Conservation (phyloP, 1,284 basidiomycete species). For the Rhodotorula mucilaginosa region DNA sequence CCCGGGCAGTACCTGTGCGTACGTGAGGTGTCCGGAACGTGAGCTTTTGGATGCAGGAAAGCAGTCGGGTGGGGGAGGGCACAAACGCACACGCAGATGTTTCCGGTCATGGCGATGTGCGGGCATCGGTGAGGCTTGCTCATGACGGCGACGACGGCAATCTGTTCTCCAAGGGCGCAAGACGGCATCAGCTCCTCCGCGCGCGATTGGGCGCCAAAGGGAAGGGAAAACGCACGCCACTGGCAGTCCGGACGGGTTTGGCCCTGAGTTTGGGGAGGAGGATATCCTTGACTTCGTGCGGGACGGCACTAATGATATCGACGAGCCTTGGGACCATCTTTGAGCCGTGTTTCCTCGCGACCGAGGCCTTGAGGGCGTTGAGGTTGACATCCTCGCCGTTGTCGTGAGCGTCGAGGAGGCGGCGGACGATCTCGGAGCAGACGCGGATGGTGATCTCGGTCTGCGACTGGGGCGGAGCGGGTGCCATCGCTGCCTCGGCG, state of each 20-base stretch:
- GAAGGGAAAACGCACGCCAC: constrained; percentile 64
- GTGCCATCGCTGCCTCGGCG: not conserved
- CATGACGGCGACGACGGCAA: constrained; percentile 99
- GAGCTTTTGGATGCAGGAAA: not conserved
- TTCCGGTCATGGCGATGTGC: constrained; percentile 99
- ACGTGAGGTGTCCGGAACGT: not conserved
- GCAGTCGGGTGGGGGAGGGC: not conserved
- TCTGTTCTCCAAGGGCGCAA: constrained; percentile 55
- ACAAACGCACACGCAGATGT: constrained; percentile 86
- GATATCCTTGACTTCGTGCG: constrained; percentile 91
- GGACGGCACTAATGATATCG: constrained; percentile 97
- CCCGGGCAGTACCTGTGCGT: constrained; percentile 88
- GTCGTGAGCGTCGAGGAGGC: constrained; percentile 87
- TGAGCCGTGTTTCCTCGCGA: constrained; percentile 85
- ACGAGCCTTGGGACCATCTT: constrained; percentile 87
- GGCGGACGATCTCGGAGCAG: constrained; percentile 90
- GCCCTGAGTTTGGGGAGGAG: constrained; percentile 87
- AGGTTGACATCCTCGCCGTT: constrained; percentile 66
- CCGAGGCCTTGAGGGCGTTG: constrained; percentile 78
- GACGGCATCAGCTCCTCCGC: not conserved
- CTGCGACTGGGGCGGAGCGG: constrained; percentile 53
- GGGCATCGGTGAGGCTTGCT: constrained; percentile 99
- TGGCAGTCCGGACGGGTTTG: constrained; percentile 94
- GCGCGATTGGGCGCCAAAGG: accelerated
- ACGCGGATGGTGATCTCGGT: constrained; percentile 86